Evolutionary conservation across 495 filamentous ascomycete species (phyloP).

Genomic region (Lasiosphaeria ovina): DNA sequence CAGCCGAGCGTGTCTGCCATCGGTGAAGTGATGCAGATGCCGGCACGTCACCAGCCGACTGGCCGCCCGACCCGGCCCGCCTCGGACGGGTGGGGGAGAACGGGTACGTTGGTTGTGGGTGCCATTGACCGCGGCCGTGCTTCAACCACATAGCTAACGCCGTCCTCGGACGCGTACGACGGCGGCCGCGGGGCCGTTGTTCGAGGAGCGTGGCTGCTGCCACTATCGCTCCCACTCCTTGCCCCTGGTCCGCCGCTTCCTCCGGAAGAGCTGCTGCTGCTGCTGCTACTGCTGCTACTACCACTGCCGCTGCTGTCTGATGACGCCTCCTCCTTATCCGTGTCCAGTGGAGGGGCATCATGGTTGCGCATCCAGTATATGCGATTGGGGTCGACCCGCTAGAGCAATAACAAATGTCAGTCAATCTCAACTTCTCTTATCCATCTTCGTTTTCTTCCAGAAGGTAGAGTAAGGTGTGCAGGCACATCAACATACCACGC

Average conservation of each 20-base stretch:
- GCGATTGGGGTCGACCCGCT: constrained; percentile 69
- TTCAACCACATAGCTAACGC: constrained; percentile 64
- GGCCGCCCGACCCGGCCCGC: constrained; percentile 25
- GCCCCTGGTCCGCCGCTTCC: background rate
- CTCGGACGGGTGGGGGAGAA: constrained; percentile 44
- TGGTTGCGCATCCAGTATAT: constrained; percentile 73
- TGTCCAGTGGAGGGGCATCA: constrained; percentile 18
- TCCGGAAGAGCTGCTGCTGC: constrained; percentile 16
- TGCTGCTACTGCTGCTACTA: constrained; percentile 20
- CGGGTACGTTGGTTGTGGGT: constrained; percentile 40
- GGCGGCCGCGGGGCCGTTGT: constrained; percentile 53
- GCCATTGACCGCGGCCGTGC: constrained; percentile 56
- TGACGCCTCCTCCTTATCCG: constrained; percentile 1
- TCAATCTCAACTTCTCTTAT: background rate
- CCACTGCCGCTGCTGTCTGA: background rate
- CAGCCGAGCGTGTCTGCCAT: too few species aligned
- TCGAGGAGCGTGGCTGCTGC: background rate
- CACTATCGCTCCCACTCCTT: constrained; percentile 18
- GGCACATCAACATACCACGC: constrained; percentile 63
- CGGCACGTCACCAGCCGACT: constrained; percentile 18
- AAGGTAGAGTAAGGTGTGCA: background rate
- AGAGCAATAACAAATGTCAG: constrained; percentile 34
- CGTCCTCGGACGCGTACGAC: constrained; percentile 70
- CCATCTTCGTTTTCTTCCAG: background rate
- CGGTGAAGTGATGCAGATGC: too few species aligned